Percentiles rank a stretch among this genome's conserved stretches.
These are phyloP conservation scores for Penstemon barbatus DNA, from an alignment of 257 asterid species.

Conservation along the genomic window DNA sequence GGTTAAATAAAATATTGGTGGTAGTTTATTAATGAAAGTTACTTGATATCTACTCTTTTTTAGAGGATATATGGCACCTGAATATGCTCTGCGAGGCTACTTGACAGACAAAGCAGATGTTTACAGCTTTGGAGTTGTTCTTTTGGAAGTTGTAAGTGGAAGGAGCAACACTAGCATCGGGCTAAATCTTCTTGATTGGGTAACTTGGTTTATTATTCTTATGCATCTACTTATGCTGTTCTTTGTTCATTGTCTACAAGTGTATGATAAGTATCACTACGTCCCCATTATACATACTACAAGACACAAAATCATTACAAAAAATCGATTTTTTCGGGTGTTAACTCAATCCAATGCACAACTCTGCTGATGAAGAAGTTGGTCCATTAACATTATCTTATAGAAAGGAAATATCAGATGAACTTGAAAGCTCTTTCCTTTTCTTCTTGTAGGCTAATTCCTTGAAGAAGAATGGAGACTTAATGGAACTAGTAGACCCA, in stretches of 20 bases:
- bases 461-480: conserved; percentile 42
- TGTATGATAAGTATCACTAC: not conserved
- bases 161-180: conserved; percentile 41
- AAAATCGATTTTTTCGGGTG: too few species aligned
- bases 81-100: conserved; percentile 65
- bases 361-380: not conserved
- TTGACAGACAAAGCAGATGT: conserved; percentile 66
- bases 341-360: too few species aligned
- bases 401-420: not conserved
- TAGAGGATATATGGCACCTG: conserved; percentile 2
- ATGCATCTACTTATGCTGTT: not conserved
- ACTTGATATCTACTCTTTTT: too few species aligned
- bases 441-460: conserved; percentile 41
- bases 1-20: too few species aligned
- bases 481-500: conserved; percentile 57
- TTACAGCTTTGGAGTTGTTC: conserved; percentile 57
- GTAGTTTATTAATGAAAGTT: too few species aligned
- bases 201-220: conserved; percentile 18
- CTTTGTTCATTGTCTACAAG: not conserved
- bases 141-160: conserved; percentile 50
- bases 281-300: too few species aligned
- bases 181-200: conserved; percentile 57
- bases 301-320: too few species aligned
- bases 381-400: not conserved
- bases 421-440: not conserved